Base-by-base conservation (phyloP, 2,329 filamentous ascomycete species). In the Helminthosporium solani region DNA sequence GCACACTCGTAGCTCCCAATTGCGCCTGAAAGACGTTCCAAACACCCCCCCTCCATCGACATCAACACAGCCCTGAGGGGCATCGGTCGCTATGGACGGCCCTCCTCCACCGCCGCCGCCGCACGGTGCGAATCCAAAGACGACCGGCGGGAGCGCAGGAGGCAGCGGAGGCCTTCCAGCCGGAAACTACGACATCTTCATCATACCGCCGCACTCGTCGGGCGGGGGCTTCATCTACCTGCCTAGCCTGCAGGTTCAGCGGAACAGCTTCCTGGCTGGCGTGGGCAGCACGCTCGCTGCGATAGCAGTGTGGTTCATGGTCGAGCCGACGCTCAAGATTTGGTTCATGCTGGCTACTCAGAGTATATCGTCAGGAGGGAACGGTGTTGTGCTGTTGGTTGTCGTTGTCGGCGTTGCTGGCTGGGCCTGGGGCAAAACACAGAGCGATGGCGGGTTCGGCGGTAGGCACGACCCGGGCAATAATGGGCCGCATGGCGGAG, bases 171-270 rank as follows among this genome's bases (percentile, higher is more conserved):
- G 87, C 46, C 76, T 96, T 38, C 92, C 92, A 2, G 80, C 87
- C 1, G 91, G 92, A 44, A 95, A 94, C 67, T 97, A 96, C 72
- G 92, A 97, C 75, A 95, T 97, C 66, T 96, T 96, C 75, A 87
- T 96, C 68, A 91, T 97, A 63, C 92, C 92, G 7, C 89, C 91
- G 37, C 90, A 96, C 70, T 92, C 90, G 9, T 81, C 91, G 6
- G 92, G 92, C 42, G 83, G 85, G 0, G 92, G 92, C 27, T 96
- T 96, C 71, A 77, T 97, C 21, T 96, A 97, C 70, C 81, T 97
- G n/a, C 92, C 92, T 0, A 96, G 91, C 0, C 72, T 97, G 51
- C 82, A 86, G 64, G 87, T 89, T 16, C 88, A 94, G 63, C 79
- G 86, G 62, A 96, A 96, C 71, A 95, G 89, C 72, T 97, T 96